phyloP scores from a whole-genome alignment of 352 stramenopile species.

The Elongisporangium prolatum region DNA sequence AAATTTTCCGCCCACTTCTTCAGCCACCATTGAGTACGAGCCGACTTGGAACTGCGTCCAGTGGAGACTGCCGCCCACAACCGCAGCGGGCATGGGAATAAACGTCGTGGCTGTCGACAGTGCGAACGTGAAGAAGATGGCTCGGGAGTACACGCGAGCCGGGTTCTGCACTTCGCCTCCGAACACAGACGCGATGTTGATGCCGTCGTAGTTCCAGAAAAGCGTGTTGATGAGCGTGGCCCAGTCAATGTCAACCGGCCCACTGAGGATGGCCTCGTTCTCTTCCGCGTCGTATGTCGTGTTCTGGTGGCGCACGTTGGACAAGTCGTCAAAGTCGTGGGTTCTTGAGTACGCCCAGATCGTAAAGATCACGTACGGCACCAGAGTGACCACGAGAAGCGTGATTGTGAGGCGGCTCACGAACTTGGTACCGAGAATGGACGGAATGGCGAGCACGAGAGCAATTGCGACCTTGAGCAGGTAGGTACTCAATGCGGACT shows the following conservation, averaged over 20 bases:
- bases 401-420: slow-evolving; percentile 9
- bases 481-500: slow-evolving; percentile 4
- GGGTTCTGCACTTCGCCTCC: slow-evolving; percentile 85
- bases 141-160: slow-evolving; percentile 54
- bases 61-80: slow-evolving; percentile 57
- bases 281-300: slow-evolving; percentile 10
- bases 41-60: slow-evolving; percentile 85
- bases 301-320: slow-evolving; percentile 73
- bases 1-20: slow-evolving; percentile 75
- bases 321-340: slow-evolving; percentile 78
- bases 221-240: slow-evolving; percentile 88
- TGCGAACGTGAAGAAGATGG: slow-evolving; percentile 20
- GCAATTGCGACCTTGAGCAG: slow-evolving; percentile 19
- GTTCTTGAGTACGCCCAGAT: slow-evolving; percentile 17
- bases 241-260: slow-evolving; percentile 45
- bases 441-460: slow-evolving; percentile 13
- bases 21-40: slow-evolving; percentile 80
- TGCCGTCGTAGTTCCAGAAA: slow-evolving; percentile 94
- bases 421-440: slow-evolving; percentile 11
- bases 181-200: slow-evolving; percentile 83
- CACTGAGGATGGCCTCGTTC: slow-evolving; percentile 8
- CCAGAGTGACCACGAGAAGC: slow-evolving; percentile 19
- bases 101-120: slow-evolving; percentile 27
- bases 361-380: slow-evolving; percentile 75
- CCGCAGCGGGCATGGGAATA: slow-evolving; percentile 76